Evolutionary conservation across 495 filamentous ascomycete genomes (phyloP), one percentile per base, ranked within the genome.

Genomic region (Neurospora sp.): DNA sequence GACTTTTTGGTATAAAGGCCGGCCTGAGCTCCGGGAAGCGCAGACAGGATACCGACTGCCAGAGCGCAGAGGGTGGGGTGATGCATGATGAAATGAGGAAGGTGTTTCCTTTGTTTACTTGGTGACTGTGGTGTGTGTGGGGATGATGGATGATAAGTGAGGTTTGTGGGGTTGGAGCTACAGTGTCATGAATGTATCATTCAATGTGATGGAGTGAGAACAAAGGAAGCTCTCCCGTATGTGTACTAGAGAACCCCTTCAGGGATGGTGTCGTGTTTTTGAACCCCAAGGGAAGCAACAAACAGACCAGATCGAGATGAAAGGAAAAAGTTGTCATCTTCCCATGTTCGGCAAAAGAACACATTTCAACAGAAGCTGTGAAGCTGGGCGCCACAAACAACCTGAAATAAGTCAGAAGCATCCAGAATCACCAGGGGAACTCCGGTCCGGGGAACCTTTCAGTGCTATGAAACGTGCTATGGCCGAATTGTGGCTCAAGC

Each of bases 1-100:
- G 94, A 96, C 79, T 88, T 91, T 84, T 96, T 96, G 48, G 89
- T 84, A 81, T 99, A 99, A 61, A 99, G 76, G 71, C 88, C 88
- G 37, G 91, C 93, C 71, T 89, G 86, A 40, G 85, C 89, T 38
- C 89, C 81, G 66, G 91, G 82, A 69, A 91, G 85, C 42, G 86
- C 82, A 78, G 84, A 84, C 82, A 86, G 82, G 73, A 81, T 78
- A 73, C 84, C 84, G 37, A 84, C 79, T 68, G 83, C 83, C 70
- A 84, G 79, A 39, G 83, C 79, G 72, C 82, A 83, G 74, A 84
- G 76, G 35, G 85, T 81, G 77, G 81, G 80, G 73, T 83, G 81
- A 80, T 85, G 83, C 84, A 86, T 86, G 75, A 68, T 74, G 73
- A 22, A 4, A 18, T 18, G 27, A 66, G 27, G 53, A 35, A 66